Percentiles rank a stretch among this genome's conserved stretches.
Conservation (phyloP, 2,329 filamentous ascomycete genomes). For the Ilyonectria sp. region DNA sequence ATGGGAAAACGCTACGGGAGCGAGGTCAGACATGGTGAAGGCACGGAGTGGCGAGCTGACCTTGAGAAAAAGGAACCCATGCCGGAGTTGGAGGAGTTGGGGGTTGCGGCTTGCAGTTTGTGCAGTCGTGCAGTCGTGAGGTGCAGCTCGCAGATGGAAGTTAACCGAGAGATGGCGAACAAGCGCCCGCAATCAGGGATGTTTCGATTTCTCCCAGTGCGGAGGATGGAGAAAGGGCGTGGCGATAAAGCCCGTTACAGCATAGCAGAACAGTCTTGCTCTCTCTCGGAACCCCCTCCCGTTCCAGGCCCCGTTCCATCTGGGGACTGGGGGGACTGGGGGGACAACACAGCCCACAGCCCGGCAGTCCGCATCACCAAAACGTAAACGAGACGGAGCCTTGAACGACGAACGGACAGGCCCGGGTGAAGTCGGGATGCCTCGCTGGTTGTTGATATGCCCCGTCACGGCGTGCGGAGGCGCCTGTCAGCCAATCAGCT, state of each 20-base stretch:
- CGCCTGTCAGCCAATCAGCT: conserved; percentile 12
- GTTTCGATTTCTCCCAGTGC: conserved; percentile 18
- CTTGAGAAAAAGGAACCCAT: conserved; percentile 10
- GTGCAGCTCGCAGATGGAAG: conserved; percentile 44
- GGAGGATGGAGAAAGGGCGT: conserved; percentile 28
- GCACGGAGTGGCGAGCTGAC: conserved; percentile 12
- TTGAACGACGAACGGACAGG: conserved; percentile 37
- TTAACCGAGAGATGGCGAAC: conserved; percentile 44
- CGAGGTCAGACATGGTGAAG: conserved; percentile 5
- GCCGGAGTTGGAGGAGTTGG: background rate
- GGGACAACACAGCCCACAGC: conserved; percentile 19
- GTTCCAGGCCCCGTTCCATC: conserved; percentile 30
- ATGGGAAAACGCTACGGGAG: conserved; percentile 8
- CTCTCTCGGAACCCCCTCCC: conserved; percentile 22
- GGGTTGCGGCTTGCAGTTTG: background rate
- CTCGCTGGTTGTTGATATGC: conserved; percentile 17
- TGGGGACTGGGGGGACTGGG: background rate
- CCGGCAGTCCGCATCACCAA: conserved; percentile 40
- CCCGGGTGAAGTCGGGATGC: conserved; percentile 44
- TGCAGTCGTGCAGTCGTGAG: conserved; percentile 10
- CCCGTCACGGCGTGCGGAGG: conserved; percentile 17
- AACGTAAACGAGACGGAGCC: conserved; percentile 47
- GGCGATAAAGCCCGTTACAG: conserved; percentile 14
- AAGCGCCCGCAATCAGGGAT: conserved; percentile 43
- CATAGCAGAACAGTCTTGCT: conserved; percentile 4